Conservation (phyloP, 2,329 filamentous ascomycete genomes). For the Diplodia scrobiculata region DNA sequence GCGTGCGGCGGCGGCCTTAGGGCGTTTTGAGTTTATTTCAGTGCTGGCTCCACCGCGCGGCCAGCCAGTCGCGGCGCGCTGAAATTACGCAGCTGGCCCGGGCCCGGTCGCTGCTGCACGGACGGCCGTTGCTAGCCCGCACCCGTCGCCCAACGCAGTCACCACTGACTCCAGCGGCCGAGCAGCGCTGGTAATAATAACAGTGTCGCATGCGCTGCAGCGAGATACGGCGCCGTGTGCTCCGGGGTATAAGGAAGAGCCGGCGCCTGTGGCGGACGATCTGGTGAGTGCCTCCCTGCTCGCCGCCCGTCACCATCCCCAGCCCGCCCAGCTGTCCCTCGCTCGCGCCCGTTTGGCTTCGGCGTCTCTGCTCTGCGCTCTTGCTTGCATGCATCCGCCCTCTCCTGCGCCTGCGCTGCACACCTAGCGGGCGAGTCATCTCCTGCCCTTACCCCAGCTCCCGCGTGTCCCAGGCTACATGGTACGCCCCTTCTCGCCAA, state of each 20-base stretch:
- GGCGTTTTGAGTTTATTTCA: slow-evolving; percentile 33
- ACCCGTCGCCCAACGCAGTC: slow-evolving; percentile 35
- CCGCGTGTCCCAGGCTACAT: slow-evolving; percentile 45
- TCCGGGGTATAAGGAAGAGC: slow-evolving; percentile 50
- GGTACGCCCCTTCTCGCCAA: slow-evolving; percentile 44
- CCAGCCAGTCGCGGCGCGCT: slow-evolving; percentile 23
- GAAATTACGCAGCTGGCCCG: slow-evolving; percentile 25
- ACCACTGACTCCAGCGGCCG: slow-evolving; percentile 29
- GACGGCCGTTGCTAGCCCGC: slow-evolving; percentile 39
- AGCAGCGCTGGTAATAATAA: slow-evolving; percentile 42
- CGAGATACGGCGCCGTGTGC: slow-evolving; percentile 39
- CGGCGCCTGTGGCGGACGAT: slow-evolving; percentile 49
- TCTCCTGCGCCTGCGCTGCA: slow-evolving; percentile 43
- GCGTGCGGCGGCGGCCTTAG: slow-evolving; percentile 31
- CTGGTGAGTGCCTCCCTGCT: slow-evolving; percentile 47
- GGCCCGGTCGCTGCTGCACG: slow-evolving; percentile 29
- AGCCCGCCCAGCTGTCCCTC: slow-evolving; percentile 32
- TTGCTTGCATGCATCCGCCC: slow-evolving; percentile 39
- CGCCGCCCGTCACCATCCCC: slow-evolving; percentile 29
- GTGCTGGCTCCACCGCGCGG: slow-evolving; percentile 22
- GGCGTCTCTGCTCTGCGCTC: slow-evolving; percentile 31
- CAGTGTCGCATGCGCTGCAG: slow-evolving; percentile 41
- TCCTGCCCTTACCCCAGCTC: slow-evolving; percentile 43
- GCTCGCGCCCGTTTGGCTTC: slow-evolving; percentile 41
- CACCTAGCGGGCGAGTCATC: slow-evolving; percentile 34